A percentile compares a stretch with the other conserved stretches of the same genome.
Conservation (phyloP, 2,329 filamentous ascomycete species). For the Neocucurbitaria cava region DNA sequence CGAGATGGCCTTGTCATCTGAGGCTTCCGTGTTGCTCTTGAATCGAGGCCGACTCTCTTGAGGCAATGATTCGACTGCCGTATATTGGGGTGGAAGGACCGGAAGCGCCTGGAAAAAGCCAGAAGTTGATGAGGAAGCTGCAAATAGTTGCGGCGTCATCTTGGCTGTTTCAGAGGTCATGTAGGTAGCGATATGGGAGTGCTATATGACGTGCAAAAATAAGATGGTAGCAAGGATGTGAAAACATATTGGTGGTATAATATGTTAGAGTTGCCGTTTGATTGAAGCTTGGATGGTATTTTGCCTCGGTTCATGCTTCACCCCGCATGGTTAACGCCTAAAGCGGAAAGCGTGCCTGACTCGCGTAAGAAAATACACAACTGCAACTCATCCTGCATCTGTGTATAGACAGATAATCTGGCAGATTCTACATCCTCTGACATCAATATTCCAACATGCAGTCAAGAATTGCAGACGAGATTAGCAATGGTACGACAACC, state of each 20-base stretch:
- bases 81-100: constrained; percentile 34
- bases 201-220: background rate
- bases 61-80: constrained; percentile 7
- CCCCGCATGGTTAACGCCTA: background rate
- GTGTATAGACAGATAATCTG: too few relatives aligned
- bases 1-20: constrained; percentile 31
- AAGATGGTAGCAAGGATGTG: background rate
- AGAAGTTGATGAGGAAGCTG: constrained; percentile 33
- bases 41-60: background rate
- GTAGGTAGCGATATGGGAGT: background rate
- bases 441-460: too few relatives aligned
- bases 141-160: constrained; percentile 12
- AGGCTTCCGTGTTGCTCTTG: background rate
- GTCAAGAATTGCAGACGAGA: too few relatives aligned
- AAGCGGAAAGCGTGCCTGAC: background rate
- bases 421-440: background rate
- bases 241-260: background rate
- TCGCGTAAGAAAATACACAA: background rate
- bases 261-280: background rate
- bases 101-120: constrained; percentile 43
- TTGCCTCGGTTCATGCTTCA: background rate
- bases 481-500: too few relatives aligned
- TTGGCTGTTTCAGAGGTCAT: constrained; percentile 19
- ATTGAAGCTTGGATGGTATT: background rate
- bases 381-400: too few relatives aligned